Base-by-base conservation (phyloP, 2,329 filamentous ascomycete genomes). In the Gaeumannomyces tritici region DNA sequence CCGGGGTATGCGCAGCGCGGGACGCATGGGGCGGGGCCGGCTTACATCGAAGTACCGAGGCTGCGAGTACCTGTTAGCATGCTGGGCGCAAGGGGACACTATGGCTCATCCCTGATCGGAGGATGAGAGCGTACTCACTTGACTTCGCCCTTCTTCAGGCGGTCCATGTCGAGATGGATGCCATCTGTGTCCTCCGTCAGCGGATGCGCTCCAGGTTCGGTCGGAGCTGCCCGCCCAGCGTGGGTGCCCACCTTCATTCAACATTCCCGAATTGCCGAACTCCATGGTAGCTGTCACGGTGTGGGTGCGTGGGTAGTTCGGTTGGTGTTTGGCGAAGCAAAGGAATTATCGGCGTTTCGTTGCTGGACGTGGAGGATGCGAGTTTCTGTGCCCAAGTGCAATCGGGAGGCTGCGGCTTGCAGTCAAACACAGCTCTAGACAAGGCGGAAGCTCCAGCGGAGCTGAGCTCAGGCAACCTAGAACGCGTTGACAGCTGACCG, bases 81-180 rank as follows among this genome's bases (percentile, higher is more conserved):
- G 47, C 33, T 13, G 28, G 12, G 26, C 24, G 13, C 28, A 56
- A 26, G 42, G 59, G 8, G 9, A 8, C 42, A 42, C 42, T n/a
- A 9, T 21, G n/a, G 11, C 9, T 24, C n/a, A 21, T 51, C 42
- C n/a, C 42, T 51, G 6, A 24, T 51, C 42, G 21, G 6, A 8
- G 18, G 6, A 9, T 15, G 18, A 9, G 42, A 51, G 42, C 24
- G 42, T 21, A 51, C 91, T 79, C 81, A 97, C 92, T 99, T 99
- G 75, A 99, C 93, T 81, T 99, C 95, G 66, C 95, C 95, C 78
- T 92, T 95, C 88, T 99, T 99, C 77, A 99, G 81, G 73, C 95
- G 89, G 73, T 98, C 91, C 95, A 99, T 99, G 74, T 99, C 95
- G 70, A 99, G 83, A 76, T 99, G 95, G 75, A 99, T 98, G 75